Evolutionary conservation across 305 asterid genomes (phyloP).

Genomic region (Solanum hybrid): DNA sequence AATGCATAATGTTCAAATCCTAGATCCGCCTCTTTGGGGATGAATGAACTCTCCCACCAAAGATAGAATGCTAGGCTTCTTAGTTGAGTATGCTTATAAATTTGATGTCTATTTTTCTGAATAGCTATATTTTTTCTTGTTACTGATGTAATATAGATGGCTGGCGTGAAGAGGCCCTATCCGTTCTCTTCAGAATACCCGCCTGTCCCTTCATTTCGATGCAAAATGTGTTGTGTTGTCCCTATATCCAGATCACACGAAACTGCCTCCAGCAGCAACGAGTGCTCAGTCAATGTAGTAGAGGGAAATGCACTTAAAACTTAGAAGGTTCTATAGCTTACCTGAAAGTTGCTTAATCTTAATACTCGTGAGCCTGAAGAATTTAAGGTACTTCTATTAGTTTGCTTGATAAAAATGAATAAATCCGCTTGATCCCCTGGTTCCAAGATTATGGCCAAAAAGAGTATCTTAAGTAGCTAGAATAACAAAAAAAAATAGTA

Average conservation of each 20-base stretch:
- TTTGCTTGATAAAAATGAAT: too few species aligned
- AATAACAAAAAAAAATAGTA: too few species aligned
- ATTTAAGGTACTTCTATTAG: too few species aligned
- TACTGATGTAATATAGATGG: constrained; percentile 32
- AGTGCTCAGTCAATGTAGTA: constrained; percentile 22
- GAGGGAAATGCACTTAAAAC: neutral
- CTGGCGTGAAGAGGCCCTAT: constrained; percentile 64
- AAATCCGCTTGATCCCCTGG: too few species aligned
- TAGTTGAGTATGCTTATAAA: neutral
- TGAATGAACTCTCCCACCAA: too few species aligned
- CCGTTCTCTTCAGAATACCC: constrained; percentile 48
- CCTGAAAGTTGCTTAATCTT: too few species aligned
- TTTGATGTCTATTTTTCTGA: neutral
- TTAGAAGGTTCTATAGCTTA: too few species aligned
- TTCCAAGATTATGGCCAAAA: too few species aligned
- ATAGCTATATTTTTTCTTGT: neutral
- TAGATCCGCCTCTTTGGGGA: too few species aligned
- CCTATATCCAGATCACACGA: constrained; percentile 32
- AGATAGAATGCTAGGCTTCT: too few species aligned
- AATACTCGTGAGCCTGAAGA: neutral
- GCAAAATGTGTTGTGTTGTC: constrained; percentile 11
- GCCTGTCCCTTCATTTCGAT: constrained; percentile 33
- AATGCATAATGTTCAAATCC: too few species aligned
- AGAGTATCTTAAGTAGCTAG: too few species aligned
- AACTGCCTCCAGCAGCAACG: constrained; percentile 35